Percentiles rank a stretch among this genome's conserved stretches.
Evolutionary conservation across 345 rosid genomes (phyloP).

Genomic region (Capsella bursapastoris): DNA sequence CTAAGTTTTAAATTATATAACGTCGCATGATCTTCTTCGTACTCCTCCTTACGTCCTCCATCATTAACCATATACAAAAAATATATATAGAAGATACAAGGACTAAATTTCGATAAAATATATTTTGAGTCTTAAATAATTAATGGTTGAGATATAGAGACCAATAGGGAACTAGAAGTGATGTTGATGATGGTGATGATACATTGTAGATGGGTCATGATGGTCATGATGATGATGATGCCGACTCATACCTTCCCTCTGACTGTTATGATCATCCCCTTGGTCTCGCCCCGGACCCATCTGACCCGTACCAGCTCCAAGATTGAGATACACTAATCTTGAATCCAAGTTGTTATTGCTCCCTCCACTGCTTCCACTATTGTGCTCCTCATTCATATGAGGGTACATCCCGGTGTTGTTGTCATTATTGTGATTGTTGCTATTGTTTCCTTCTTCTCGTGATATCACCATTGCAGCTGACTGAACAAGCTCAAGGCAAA

Average conservation of each 20-base stretch:
- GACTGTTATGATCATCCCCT: slow-evolving; percentile 59
- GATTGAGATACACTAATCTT: slow-evolving; percentile 89
- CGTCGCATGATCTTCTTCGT: slow-evolving; percentile 19
- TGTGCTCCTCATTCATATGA: slow-evolving; percentile 70
- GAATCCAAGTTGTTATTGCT: slow-evolving; percentile 69
- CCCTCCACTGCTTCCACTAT: slow-evolving; percentile 59
- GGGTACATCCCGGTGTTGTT: slow-evolving; percentile 60
- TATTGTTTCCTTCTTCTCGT: slow-evolving; percentile 85
- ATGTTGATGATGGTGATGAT: slow-evolving; percentile 72
- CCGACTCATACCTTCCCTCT: slow-evolving; percentile 66
- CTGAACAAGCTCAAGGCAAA: slow-evolving; percentile 97
- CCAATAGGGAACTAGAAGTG: slow-evolving; percentile 55
- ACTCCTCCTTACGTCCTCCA: slow-evolving; percentile 28
- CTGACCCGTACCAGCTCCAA: slow-evolving; percentile 72
- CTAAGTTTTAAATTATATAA: slow-evolving; percentile 20
- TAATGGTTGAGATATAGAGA: slow-evolving; percentile 37
- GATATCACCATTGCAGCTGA: slow-evolving; percentile 96
- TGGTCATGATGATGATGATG: slow-evolving; percentile 45
- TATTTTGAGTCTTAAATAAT: slow-evolving; percentile 20
- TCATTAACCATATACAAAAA: slow-evolving; percentile 20
- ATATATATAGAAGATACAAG: slow-evolving; percentile 22
- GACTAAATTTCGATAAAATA: slow-evolving; percentile 31
- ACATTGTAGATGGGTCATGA: slow-evolving; percentile 60
- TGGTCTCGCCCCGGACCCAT: slow-evolving; percentile 67
- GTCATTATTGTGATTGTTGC: slow-evolving; percentile 50